Evolutionary conservation across 805 yeast species (phyloP).

Genomic region (Torulaspora franciscae): DNA sequence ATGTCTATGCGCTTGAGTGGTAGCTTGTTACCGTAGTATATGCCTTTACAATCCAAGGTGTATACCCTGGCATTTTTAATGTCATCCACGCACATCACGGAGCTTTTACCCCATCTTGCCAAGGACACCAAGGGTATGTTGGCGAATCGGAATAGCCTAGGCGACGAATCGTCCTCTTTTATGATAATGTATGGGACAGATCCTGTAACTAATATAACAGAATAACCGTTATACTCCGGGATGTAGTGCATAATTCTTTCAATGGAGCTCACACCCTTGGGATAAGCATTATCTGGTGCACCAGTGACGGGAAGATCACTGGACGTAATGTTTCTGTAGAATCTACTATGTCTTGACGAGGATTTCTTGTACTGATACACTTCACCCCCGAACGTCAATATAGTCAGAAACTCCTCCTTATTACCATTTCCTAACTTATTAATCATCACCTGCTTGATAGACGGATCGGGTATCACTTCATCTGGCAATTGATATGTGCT

Average conservation of each 20-base stretch:
- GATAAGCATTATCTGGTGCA: slow-evolving; percentile 74
- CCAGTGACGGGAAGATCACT: slow-evolving; percentile 53
- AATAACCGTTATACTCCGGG: slow-evolving; percentile 51
- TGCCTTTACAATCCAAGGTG: slow-evolving; percentile 33
- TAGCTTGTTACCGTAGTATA: slow-evolving; percentile 54
- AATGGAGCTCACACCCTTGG: slow-evolving; percentile 54
- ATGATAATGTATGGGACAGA: slow-evolving; percentile 61
- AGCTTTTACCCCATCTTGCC: slow-evolving; percentile 35
- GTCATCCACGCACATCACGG: slow-evolving; percentile 66
- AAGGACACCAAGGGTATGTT: slow-evolving; percentile 62
- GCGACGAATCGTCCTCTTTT: slow-evolving; percentile 59
- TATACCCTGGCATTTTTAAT: slow-evolving; percentile 59
- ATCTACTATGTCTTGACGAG: slow-evolving; percentile 21
- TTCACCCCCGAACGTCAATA: slow-evolving; percentile 80
- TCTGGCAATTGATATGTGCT: slow-evolving; percentile 34
- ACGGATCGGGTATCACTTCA: slow-evolving; percentile 60
- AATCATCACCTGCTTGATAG: slow-evolving; percentile 61
- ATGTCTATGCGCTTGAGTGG: slow-evolving; percentile 52
- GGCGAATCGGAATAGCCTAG: slow-evolving; percentile 63
- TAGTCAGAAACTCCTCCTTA: slow-evolving; percentile 59
- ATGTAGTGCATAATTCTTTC: slow-evolving; percentile 64
- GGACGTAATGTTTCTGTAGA: slow-evolving; percentile 24
- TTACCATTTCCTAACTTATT: slow-evolving; percentile 58
- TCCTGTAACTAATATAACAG: slow-evolving; percentile 68
- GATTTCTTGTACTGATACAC: slow-evolving; percentile 59